A percentile compares a stretch with the other conserved stretches of the same genome.
phyloP scores from a whole-genome alignment of 768 basidiomycete genomes.

The Lyophyllum atratum region DNA sequence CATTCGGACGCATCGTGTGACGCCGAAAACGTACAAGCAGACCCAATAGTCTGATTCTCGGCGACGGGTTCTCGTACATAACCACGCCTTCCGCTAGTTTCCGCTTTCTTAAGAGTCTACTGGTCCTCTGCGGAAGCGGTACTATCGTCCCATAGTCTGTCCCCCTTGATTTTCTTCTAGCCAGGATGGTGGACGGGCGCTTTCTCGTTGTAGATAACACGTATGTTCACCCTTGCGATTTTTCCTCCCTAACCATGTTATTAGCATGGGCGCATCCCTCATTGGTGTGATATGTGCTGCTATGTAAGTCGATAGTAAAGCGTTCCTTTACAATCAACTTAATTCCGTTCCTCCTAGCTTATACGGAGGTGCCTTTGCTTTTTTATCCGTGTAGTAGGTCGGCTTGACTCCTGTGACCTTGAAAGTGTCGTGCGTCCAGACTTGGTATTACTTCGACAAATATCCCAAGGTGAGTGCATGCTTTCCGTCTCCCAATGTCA shows the following conservation, averaged over 20 bases:
- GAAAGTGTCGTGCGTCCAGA: conserved; percentile 56
- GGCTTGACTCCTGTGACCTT: background rate
- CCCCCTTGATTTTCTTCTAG: background rate
- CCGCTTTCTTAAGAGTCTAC: conserved; percentile 28
- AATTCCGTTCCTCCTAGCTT: conserved; percentile 32
- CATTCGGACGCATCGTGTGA: conserved; percentile 16
- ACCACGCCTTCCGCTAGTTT: conserved; percentile 12
- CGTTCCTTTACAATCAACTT: background rate
- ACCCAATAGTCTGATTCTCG: conserved; percentile 11
- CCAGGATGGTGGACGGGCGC: conserved; percentile 19
- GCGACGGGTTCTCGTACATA: conserved; percentile 21
- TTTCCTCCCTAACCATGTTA: background rate
- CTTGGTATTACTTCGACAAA: conserved; percentile 55
- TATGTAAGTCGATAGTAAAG: conserved; percentile 33
- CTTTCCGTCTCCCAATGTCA: background rate
- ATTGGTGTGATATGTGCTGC: conserved; percentile 51
- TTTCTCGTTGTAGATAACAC: conserved; percentile 34
- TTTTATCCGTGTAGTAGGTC: background rate
- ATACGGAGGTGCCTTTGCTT: conserved; percentile 48
- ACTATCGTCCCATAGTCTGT: conserved; percentile 17
- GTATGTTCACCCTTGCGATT: conserved; percentile 23
- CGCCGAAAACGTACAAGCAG: conserved; percentile 16
- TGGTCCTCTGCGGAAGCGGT: conserved; percentile 15
- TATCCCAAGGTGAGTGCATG: conserved; percentile 37
- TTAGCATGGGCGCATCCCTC: conserved; percentile 52